Evolutionary conservation across 768 basidiomycete species (phyloP), one percentile per base, ranked within the genome.

Genomic region (Hysterangium stoloniferum): DNA sequence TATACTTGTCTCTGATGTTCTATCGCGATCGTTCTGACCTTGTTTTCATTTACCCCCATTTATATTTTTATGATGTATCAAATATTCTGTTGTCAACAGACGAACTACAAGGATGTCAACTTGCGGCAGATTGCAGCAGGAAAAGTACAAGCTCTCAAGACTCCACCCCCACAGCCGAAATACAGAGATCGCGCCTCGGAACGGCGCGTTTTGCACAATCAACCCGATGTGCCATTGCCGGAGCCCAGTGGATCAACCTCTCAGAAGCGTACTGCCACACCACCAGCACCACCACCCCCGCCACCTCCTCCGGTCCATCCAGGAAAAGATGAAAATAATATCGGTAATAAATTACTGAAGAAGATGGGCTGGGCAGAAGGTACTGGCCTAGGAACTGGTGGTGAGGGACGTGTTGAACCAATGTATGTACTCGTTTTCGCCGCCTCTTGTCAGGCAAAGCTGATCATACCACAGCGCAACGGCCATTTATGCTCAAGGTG

Each of bases 361-460:
- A 94, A 95, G 80, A 97, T 98, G 94, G 96, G 95, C 1, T 98
- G 94, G 94, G 87, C 76, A 55, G 86, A 86, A 59, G 94, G 94
- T 5, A 81, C 77, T 13, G 94, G 95, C 1, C 67, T 98, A 34
- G 95, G 95, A 1, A 75, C 79, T 6, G 75, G 75, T 41, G 86
- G 86, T 4, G 86, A 89, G 46, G 94, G 94, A 37, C 68, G 92
- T 51, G 82, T 90, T 9, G 90, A 94, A 50, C 93, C 94, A 11
- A 81, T 97, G 82, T 86, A 65, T 43, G 84, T 73, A 1, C 42
- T 43, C n/a, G 17, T 27, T 36, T 48, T 13, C 19, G 61, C 40
- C 57, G 38, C 36, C n/a, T n/a, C 19, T 32, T 47, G 20, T 27
- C 12, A 20, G 29, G 33, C n/a, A 25, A 27, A 35, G 15, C 31